Conservation (phyloP, 2,329 filamentous ascomycete genomes). For the Cercospora zeina region DNA sequence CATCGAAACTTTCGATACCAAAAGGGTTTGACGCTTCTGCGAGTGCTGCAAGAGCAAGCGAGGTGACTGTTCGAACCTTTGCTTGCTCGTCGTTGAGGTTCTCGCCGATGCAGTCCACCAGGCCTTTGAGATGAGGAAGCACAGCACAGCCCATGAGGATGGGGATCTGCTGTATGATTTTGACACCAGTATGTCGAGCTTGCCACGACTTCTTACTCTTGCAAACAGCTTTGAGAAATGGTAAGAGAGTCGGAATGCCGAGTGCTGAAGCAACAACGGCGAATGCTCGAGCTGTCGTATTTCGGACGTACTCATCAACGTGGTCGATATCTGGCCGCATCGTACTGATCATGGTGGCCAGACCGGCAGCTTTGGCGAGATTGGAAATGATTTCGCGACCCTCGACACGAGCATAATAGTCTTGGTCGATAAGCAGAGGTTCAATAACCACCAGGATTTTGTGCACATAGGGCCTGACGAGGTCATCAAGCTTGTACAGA, state of each 20-base stretch:
- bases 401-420: slow-evolving; percentile 98
- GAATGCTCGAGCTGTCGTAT: slow-evolving; percentile 95
- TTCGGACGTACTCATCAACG: slow-evolving; percentile 95
- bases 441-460: slow-evolving; percentile 99
- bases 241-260: slow-evolving; percentile 90
- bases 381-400: slow-evolving; percentile 99
- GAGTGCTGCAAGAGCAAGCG: slow-evolving; percentile 88
- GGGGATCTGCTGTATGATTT: slow-evolving; percentile 98
- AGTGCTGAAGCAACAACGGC: slow-evolving; percentile 95
- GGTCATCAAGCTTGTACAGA: slow-evolving; percentile 95
- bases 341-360: slow-evolving; percentile 98
- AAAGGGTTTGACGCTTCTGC: slow-evolving; percentile 97
- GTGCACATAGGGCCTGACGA: slow-evolving; percentile 94
- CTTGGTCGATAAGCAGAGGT: slow-evolving; percentile 97
- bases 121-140: slow-evolving; percentile 87
- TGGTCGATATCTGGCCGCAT: slow-evolving; percentile 99
- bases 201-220: slow-evolving; percentile 99
- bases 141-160: slow-evolving; percentile 98
- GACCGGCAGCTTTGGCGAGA: slow-evolving; percentile 89
- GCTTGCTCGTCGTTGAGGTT: slow-evolving; percentile 97
- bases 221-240: slow-evolving; percentile 93
- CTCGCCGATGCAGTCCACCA: slow-evolving; percentile 94
- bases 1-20: slow-evolving; percentile 98
- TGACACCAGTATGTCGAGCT: slow-evolving; percentile 94
- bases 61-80: slow-evolving; percentile 95